Evolutionary conservation across 2,329 filamentous ascomycete species (phyloP).

Genomic region (Aspergillus costaricaensis): DNA sequence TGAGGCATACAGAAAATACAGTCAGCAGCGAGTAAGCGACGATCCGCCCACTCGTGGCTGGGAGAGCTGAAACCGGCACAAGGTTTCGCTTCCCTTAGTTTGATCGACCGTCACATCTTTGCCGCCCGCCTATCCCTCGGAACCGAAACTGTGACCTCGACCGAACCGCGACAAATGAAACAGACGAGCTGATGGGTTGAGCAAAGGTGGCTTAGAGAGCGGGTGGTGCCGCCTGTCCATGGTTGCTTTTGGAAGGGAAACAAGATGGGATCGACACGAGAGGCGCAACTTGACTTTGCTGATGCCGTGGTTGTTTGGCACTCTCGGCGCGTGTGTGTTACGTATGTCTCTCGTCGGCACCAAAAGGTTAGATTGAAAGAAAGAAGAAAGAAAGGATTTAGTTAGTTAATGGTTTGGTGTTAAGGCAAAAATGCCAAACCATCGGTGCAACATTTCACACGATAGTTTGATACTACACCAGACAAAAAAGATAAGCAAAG

Average conservation of each 20-base stretch:
- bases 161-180: conserved; percentile 11
- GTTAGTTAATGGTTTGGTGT: no score
- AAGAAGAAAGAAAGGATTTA: no score
- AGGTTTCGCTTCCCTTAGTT: conserved; percentile 2
- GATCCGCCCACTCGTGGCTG: conserved; percentile 4
- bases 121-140: conserved; percentile 9
- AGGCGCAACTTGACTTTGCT: not conserved
- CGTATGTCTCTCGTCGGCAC: not conserved
- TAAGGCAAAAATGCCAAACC: not conserved
- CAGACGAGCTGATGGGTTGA: conserved; percentile 4
- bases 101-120: conserved; percentile 10
- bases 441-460: not conserved
- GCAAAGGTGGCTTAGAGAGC: not conserved
- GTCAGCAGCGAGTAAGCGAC: not conserved
- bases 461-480: no score
- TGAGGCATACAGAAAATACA: not conserved
- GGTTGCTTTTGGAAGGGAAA: not conserved
- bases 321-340: not conserved
- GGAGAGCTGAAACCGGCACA: conserved; percentile 3
- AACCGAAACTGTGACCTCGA: not conserved
- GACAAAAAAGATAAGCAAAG: not conserved
- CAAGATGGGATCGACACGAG: not conserved
- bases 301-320: conserved; percentile 1
- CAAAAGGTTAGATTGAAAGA: no score
- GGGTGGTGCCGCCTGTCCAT: not conserved